A percentile compares a stretch with the other conserved stretches of the same genome.
Conservation (phyloP, 1,284 basidiomycete genomes). For the Macrocybe sp. region DNA sequence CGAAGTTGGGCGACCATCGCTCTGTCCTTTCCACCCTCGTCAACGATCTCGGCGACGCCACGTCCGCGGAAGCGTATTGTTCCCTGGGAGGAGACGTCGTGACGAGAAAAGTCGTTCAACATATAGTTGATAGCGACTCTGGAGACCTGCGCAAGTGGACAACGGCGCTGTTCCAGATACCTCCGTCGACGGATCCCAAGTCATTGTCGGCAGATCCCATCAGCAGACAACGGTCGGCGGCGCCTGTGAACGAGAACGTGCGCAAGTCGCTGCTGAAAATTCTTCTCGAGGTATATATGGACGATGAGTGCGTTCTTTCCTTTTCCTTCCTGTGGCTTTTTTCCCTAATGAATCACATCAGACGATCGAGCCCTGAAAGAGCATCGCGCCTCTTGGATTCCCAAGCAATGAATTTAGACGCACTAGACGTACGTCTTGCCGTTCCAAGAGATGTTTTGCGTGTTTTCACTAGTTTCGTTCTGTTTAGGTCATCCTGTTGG, state of each 20-base stretch:
- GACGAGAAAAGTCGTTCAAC: slow-evolving; percentile 51
- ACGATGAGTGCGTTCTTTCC: slow-evolving; percentile 48
- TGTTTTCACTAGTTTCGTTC: slow-evolving; percentile 2
- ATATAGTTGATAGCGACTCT: slow-evolving; percentile 42
- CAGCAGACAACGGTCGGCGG: slow-evolving; percentile 22
- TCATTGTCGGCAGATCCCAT: slow-evolving; percentile 11
- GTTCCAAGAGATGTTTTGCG: not conserved
- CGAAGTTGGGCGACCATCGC: slow-evolving; percentile 60
- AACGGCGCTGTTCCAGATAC: slow-evolving; percentile 33
- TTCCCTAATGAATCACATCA: slow-evolving; percentile 29
- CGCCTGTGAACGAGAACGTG: slow-evolving; percentile 45
- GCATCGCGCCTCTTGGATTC: slow-evolving; percentile 62
- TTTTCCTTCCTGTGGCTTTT: not conserved
- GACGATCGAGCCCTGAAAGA: slow-evolving; percentile 45
- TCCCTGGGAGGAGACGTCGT: slow-evolving; percentile 70
- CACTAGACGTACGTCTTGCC: slow-evolving; percentile 56
- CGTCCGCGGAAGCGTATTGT: slow-evolving; percentile 81
- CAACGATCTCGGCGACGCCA: slow-evolving; percentile 64
- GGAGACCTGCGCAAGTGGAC: slow-evolving; percentile 48
- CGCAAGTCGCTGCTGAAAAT: slow-evolving; percentile 62
- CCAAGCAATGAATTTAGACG: slow-evolving; percentile 76
- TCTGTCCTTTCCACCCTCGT: slow-evolving; percentile 67
- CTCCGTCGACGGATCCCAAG: slow-evolving; percentile 7
- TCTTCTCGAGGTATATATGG: slow-evolving; percentile 79
- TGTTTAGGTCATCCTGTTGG: slow-evolving; percentile 58